Percentiles rank a stretch among this genome's conserved stretches.
phyloP scores from a whole-genome alignment of 257 asterid genomes.

The Nicotiana undulata region DNA sequence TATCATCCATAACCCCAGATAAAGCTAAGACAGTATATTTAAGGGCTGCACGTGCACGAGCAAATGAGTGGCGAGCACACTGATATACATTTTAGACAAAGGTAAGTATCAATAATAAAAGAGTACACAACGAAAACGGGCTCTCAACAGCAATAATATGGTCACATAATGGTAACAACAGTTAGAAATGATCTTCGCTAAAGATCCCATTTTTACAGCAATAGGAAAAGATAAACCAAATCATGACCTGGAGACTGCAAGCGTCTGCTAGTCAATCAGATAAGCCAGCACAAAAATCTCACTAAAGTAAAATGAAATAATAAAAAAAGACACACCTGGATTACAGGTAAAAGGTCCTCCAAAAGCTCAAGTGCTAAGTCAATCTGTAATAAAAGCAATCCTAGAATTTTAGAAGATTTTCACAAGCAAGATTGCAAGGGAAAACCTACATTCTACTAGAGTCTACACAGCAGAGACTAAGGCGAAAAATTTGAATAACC shows the following conservation, averaged over 20 bases:
- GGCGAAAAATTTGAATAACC: slow-evolving; percentile 32
- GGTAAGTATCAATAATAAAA: not conserved
- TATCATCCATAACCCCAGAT: slow-evolving; percentile 91
- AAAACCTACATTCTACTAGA: not conserved
- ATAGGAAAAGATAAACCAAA: not conserved
- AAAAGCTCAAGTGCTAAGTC: slow-evolving; percentile 88
- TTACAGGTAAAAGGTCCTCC: slow-evolving; percentile 86
- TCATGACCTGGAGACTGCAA: not conserved
- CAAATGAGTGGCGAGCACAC: slow-evolving; percentile 60
- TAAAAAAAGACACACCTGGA: slow-evolving; percentile 47
- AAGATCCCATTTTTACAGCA: not conserved
- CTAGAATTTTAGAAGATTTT: not conserved
- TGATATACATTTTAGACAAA: slow-evolving; percentile 20
- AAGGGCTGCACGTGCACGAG: slow-evolving; percentile 91
- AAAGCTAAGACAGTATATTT: slow-evolving; percentile 77
- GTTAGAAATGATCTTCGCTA: not conserved
- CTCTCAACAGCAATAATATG: slow-evolving; percentile 16
- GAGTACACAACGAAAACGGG: slow-evolving; percentile 7
- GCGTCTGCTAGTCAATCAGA: not conserved
- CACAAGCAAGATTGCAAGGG: slow-evolving; percentile 1
- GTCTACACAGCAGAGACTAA: not conserved
- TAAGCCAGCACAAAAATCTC: not conserved
- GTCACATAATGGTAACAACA: slow-evolving; percentile 7
- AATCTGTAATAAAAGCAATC: slow-evolving; percentile 39
- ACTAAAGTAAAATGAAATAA: not conserved